Conservation (phyloP, 163 green algal species). For the Chlamydomonas reinhardtii region DNA sequence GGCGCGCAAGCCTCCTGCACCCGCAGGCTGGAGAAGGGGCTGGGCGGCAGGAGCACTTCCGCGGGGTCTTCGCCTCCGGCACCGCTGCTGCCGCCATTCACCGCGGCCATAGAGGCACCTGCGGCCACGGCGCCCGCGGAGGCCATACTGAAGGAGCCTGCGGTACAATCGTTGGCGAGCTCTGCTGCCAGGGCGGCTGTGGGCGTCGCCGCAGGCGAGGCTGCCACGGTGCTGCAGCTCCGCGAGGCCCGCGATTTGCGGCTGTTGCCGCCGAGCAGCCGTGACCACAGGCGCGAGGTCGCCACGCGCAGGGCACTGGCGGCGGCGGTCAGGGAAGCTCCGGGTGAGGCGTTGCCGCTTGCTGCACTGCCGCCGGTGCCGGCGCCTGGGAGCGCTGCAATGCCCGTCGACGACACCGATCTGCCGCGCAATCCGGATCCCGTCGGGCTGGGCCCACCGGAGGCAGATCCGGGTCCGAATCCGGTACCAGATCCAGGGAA, state of each 20-base stretch:
- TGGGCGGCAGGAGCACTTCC: no score
- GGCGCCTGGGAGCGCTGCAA: neutral
- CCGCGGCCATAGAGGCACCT: no score
- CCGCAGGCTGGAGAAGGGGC: no score
- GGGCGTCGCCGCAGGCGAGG: neutral
- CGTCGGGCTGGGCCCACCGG: neutral
- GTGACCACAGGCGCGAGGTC: neutral
- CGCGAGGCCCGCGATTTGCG: neutral
- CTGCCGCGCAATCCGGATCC: no score
- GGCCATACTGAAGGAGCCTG: no score
- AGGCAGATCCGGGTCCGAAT: neutral
- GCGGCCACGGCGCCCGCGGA: no score
- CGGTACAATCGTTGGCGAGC: no score
- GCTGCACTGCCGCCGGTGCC: neutral
- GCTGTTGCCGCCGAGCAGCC: constrained; percentile 6
- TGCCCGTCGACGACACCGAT: no score
- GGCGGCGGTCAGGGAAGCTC: neutral
- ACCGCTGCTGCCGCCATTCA: neutral
- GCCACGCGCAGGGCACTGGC: neutral
- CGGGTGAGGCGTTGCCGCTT: neutral
- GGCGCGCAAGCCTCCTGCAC: no score
- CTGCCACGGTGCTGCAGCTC: neutral
- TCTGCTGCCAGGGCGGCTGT: no score
- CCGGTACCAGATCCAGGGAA: neutral
- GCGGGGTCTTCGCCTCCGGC: no score